phyloP scores from a whole-genome alignment of 495 filamentous ascomycete species.

The Aspergillus taichungensis region DNA sequence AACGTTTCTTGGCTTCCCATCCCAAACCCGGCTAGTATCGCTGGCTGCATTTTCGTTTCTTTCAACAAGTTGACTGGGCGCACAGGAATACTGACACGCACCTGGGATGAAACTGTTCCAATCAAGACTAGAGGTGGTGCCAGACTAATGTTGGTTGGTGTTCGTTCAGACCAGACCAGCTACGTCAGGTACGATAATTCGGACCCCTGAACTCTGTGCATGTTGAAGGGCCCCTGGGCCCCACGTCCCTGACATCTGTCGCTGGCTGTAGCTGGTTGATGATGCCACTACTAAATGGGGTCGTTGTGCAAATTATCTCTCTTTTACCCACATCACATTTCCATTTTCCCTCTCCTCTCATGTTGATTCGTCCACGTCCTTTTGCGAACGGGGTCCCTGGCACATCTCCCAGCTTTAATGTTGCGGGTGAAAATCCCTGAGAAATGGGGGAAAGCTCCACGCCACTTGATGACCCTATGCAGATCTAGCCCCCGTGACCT shows the following conservation, averaged over 20 bases:
- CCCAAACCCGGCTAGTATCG: not conserved
- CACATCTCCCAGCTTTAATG: no score
- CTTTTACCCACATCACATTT: no score
- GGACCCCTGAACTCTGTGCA: conserved; percentile 10
- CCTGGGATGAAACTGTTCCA: not conserved
- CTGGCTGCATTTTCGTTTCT: not conserved
- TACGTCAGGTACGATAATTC: conserved; percentile 3
- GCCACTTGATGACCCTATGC: conserved; percentile 3
- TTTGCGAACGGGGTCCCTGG: no score
- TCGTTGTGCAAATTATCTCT: no score
- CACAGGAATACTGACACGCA: not conserved
- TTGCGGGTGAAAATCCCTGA: no score
- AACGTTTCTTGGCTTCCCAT: no score
- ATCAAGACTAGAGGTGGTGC: not conserved
- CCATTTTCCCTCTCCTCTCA: no score
- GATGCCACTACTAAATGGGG: no score
- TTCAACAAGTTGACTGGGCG: not conserved
- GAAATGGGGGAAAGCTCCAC: not conserved
- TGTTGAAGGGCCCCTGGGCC: conserved; percentile 3
- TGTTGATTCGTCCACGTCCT: no score
- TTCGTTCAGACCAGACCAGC: not conserved
- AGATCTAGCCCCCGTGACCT: conserved; percentile 8
- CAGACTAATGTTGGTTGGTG: not conserved
- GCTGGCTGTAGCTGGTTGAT: no score
- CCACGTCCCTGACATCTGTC: not conserved